phyloP scores from a whole-genome alignment of 768 basidiomycete genomes.

The Tricholoma sp. region DNA sequence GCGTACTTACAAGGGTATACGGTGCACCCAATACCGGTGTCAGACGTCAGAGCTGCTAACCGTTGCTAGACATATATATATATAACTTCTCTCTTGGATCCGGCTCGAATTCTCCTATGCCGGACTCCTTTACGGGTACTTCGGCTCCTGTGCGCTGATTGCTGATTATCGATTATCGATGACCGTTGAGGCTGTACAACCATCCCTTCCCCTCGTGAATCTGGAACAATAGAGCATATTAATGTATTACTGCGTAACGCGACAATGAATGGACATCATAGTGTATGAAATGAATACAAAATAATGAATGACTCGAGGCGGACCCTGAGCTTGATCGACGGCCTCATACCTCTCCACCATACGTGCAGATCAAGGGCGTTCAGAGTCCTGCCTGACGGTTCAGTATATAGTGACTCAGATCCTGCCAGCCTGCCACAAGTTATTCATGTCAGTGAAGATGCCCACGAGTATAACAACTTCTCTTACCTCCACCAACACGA shows the following conservation, averaged over 20 bases:
- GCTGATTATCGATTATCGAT: not conserved
- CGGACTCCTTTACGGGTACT: not conserved
- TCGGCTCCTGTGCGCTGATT: not conserved
- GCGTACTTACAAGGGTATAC: too few relatives aligned
- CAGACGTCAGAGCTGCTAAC: not conserved
- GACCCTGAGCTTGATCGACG: constrained; percentile 9
- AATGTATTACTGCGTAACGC: constrained; percentile 17
- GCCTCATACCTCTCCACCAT: not conserved
- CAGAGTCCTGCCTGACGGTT: constrained; percentile 71
- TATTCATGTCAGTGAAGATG: constrained; percentile 8
- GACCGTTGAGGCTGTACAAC: not conserved
- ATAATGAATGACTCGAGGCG: constrained; percentile 11
- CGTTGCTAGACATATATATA: too few relatives aligned
- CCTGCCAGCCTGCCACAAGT: constrained; percentile 64
- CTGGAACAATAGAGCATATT: constrained; percentile 8
- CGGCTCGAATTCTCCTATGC: not conserved
- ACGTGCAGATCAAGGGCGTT: constrained; percentile 9
- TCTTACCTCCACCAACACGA: constrained; percentile 80
- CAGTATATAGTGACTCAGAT: constrained; percentile 69
- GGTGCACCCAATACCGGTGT: not conserved
- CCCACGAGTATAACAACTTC: constrained; percentile 1
- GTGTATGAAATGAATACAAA: constrained; percentile 20
- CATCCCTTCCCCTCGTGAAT: not conserved
- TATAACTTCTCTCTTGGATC: too few relatives aligned
- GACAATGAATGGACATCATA: constrained; percentile 16